Percentiles rank a stretch among this genome's conserved stretches.
Evolutionary conservation across 176 grass and related monocot species (phyloP).

Genomic region (Dactylis glomerata): DNA sequence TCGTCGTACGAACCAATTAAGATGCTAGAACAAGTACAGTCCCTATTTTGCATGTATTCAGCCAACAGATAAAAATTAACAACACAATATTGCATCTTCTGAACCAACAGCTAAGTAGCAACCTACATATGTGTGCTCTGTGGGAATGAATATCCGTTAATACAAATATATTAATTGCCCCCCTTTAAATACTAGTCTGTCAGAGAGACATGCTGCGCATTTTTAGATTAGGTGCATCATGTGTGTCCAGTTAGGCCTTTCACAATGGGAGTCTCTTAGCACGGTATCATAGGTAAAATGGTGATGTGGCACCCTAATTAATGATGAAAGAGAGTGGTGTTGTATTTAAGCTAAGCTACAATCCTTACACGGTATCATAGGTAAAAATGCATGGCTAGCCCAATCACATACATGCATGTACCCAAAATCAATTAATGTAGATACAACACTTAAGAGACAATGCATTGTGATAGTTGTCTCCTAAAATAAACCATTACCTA

Average conservation of each 20-base stretch:
- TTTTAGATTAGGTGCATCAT: slow-evolving; percentile 9
- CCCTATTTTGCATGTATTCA: background rate
- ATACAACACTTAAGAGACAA: too few species aligned
- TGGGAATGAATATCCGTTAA: background rate
- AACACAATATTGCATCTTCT: background rate
- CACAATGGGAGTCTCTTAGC: too few species aligned
- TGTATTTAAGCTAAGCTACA: too few species aligned
- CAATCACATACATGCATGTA: too few species aligned
- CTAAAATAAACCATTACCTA: too few species aligned
- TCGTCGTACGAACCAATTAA: background rate
- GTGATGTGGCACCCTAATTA: too few species aligned
- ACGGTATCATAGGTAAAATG: too few species aligned
- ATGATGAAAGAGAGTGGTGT: too few species aligned
- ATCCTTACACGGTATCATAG: too few species aligned
- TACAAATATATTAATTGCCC: background rate
- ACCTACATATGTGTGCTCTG: background rate
- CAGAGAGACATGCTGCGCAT: slow-evolving; percentile 4
- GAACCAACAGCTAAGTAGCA: background rate
- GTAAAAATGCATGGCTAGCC: too few species aligned
- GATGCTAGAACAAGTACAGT: background rate
- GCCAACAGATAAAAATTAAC: background rate
- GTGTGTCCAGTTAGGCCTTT: background rate
- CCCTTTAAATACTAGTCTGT: background rate
- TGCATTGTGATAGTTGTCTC: too few species aligned
- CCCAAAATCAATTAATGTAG: too few species aligned